These are phyloP conservation scores for Mycosphaerella arachidis DNA, from an alignment of 2,329 filamentous ascomycete species.

Conservation along the genomic window DNA sequence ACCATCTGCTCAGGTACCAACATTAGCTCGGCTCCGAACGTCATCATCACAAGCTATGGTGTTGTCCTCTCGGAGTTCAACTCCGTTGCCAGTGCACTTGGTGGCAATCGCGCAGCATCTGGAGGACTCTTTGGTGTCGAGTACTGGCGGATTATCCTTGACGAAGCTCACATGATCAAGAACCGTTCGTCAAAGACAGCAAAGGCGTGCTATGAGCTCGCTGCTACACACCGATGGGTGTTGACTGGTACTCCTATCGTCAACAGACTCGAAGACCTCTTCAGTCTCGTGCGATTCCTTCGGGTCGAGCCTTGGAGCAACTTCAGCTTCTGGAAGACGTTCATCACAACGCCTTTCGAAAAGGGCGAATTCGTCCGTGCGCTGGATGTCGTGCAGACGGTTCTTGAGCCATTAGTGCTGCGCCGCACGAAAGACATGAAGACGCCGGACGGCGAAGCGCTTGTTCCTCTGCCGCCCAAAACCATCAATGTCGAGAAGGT, in stretches of 20 bases:
- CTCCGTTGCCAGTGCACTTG: conserved; percentile 59
- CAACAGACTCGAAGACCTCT: conserved; percentile 90
- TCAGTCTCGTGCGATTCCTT: conserved; percentile 86
- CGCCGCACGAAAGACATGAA: conserved; percentile 97
- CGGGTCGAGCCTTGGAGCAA: conserved; percentile 97
- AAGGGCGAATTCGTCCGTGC: conserved; percentile 91
- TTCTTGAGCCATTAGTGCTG: conserved; percentile 91
- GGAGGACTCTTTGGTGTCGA: conserved; percentile 79
- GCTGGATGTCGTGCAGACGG: conserved; percentile 93
- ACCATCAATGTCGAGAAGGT: conserved; percentile 82
- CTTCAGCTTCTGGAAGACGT: conserved; percentile 98
- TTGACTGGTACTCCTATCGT: conserved; percentile 95
- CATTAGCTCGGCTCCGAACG: conserved; percentile 69
- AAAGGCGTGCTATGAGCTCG: conserved; percentile 87
- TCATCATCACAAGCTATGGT: conserved; percentile 94
- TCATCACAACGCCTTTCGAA: conserved; percentile 96
- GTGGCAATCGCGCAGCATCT: conserved; percentile 53
- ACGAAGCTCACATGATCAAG: conserved; percentile 94
- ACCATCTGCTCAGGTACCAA: conserved; percentile 73
- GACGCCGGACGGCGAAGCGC: conserved; percentile 74
- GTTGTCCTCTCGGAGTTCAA: conserved; percentile 85
- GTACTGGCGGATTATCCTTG: conserved; percentile 91
- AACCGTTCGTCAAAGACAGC: conserved; percentile 82
- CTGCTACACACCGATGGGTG: conserved; percentile 82
- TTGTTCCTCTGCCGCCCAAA: conserved; percentile 79